These are phyloP conservation scores for Chenopodium berlandieri DNA, from an alignment of 148 eudicot species.

Conservation along the genomic window DNA sequence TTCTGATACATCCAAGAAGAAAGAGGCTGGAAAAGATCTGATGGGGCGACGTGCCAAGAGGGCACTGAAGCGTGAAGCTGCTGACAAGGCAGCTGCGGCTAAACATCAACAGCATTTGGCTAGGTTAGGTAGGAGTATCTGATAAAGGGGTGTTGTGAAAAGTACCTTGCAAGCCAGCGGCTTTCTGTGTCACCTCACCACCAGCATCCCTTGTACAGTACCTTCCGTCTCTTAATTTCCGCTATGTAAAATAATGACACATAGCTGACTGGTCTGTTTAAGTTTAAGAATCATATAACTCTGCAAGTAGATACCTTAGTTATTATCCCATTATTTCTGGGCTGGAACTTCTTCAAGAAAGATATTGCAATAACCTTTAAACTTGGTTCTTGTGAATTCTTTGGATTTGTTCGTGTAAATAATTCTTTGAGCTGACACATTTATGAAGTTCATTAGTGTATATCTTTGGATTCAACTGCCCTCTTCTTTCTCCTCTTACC, in stretches of 20 bases:
- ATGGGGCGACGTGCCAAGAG: conserved; percentile 85
- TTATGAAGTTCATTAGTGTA: background rate
- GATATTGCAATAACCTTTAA: background rate
- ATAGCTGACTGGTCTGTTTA: conserved; percentile 12
- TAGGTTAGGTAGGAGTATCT: conserved; percentile 59
- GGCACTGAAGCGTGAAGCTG: conserved; percentile 90
- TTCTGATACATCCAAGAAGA: conserved; percentile 60
- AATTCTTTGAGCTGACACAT: conserved; percentile 6
- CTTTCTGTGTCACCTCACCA: conserved; percentile 9
- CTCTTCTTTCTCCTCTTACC: background rate
- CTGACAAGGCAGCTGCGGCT: conserved; percentile 80
- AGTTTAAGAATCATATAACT: background rate
- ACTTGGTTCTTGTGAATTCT: conserved; percentile 15
- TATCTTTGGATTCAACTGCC: background rate
- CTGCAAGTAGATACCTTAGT: conserved; percentile 11
- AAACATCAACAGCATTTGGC: conserved; percentile 75
- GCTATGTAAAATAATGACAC: conserved; percentile 23
- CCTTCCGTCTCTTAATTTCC: conserved; percentile 1
- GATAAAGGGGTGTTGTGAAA: conserved; percentile 5
- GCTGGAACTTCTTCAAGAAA: conserved; percentile 7
- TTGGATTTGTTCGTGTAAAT: conserved; percentile 16
- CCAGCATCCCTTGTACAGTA: conserved; percentile 26
- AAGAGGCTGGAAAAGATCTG: conserved; percentile 47
- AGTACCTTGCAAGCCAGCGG: conserved; percentile 16
- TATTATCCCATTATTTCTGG: conserved; percentile 1